phyloP scores from a whole-genome alignment of 2,329 filamentous ascomycete species.

The Colletotrichum zoysiae region DNA sequence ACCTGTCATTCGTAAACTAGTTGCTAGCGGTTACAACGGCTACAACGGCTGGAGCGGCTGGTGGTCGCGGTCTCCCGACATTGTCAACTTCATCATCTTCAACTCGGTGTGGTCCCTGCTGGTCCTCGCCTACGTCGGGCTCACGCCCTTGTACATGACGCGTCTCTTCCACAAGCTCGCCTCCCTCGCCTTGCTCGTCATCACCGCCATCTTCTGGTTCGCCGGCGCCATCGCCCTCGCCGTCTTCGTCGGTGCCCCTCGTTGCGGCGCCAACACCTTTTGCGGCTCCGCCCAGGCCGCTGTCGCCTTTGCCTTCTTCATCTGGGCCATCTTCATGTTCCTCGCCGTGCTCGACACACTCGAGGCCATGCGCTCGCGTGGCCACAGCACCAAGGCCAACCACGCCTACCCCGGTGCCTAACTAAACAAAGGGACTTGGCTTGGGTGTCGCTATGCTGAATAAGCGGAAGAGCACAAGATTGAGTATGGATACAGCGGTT shows the following conservation, averaged over 20 bases:
- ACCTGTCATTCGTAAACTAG: conserved; percentile 52
- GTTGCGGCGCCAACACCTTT: conserved; percentile 63
- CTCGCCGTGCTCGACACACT: conserved; percentile 62
- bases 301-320: conserved; percentile 75
- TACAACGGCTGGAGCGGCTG: conserved; percentile 42
- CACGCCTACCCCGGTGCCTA: conserved; percentile 42
- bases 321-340: conserved; percentile 66
- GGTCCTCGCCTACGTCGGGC: conserved; percentile 75
- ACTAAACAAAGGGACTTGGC: background rate
- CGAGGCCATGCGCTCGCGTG: conserved; percentile 57
- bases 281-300: conserved; percentile 74
- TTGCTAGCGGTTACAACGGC: conserved; percentile 62
- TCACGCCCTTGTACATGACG: conserved; percentile 74
- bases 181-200: conserved; percentile 74
- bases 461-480: background rate
- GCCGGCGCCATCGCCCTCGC: conserved; percentile 84
- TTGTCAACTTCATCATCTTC: conserved; percentile 85
- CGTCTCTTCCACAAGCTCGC: conserved; percentile 72
- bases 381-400: conserved; percentile 46
- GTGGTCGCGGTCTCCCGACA: conserved; percentile 58
- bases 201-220: conserved; percentile 93
- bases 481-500: background rate
- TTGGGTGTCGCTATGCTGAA: background rate
- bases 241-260: conserved; percentile 69
- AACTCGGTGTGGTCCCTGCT: conserved; percentile 81